These are phyloP conservation scores for Starmerella khaoyaiensis DNA, from an alignment of 805 yeast genomes.

Conservation along the genomic window DNA sequence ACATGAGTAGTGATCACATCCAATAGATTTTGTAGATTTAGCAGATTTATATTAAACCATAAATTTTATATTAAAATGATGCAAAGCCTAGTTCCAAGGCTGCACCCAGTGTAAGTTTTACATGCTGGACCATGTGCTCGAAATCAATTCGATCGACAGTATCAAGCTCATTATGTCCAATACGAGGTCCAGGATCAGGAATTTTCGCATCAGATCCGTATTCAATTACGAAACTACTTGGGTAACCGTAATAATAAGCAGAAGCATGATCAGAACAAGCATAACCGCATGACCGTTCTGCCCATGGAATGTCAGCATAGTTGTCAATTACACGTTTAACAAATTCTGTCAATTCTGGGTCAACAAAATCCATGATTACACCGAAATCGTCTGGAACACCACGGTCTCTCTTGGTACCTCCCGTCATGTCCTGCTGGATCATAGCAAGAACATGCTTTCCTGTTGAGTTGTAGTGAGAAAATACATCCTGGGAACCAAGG, in stretches of 20 bases:
- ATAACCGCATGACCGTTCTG: slow-evolving; percentile 71
- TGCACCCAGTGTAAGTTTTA: slow-evolving; percentile 58
- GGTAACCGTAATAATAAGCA: slow-evolving; percentile 68
- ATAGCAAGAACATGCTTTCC: slow-evolving; percentile 52
- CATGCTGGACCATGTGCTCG: slow-evolving; percentile 66
- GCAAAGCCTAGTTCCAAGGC: slow-evolving; percentile 48
- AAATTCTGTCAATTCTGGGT: slow-evolving; percentile 42
- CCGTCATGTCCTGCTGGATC: slow-evolving; percentile 93
- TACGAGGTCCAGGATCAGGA: slow-evolving; percentile 5
- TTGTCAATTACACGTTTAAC: slow-evolving; percentile 44
- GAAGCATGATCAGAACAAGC: slow-evolving; percentile 92
- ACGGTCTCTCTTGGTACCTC: slow-evolving; percentile 34
- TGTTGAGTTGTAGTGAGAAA: slow-evolving; percentile 37
- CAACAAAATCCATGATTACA: slow-evolving; percentile 56
- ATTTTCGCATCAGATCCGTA: slow-evolving; percentile 32
- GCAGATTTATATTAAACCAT: too few species aligned
- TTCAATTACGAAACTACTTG: slow-evolving; percentile 71
- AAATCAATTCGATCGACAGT: slow-evolving; percentile 68
- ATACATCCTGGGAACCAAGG: slow-evolving; percentile 71
- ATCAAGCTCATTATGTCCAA: slow-evolving; percentile 52
- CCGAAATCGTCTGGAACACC: slow-evolving; percentile 54
- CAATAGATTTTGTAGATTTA: too few species aligned
- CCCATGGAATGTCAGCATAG: slow-evolving; percentile 55
- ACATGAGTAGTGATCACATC: too few species aligned
- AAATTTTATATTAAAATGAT: too few species aligned